Percentiles rank a stretch among this genome's conserved stretches.
phyloP scores from a whole-genome alignment of 2,329 filamentous ascomycete genomes.

The Epichloe hybrida region DNA sequence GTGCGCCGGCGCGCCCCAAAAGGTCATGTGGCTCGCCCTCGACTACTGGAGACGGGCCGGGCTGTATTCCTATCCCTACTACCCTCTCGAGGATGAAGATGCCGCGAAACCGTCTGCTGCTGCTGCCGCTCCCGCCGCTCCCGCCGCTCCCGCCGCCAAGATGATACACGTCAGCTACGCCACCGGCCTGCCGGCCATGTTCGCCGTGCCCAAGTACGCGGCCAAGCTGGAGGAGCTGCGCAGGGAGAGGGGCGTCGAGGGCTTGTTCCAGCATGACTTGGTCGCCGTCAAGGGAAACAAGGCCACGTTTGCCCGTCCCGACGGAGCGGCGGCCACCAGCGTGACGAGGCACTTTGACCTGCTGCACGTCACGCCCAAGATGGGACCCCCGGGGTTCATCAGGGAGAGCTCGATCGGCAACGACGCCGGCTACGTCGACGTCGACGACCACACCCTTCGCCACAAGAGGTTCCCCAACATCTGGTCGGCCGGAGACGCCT shows the following conservation, averaged over 20 bases:
- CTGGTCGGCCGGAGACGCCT: slow-evolving; percentile 46
- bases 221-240: too few relatives aligned
- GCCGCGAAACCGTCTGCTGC: slow-evolving; percentile 26
- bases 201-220: too few relatives aligned
- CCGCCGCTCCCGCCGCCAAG: slow-evolving; percentile 13
- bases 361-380: slow-evolving; percentile 44
- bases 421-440: slow-evolving; percentile 43
- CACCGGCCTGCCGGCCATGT: slow-evolving; percentile 40
- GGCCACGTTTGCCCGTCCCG: slow-evolving; percentile 33
- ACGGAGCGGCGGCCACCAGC: slow-evolving; percentile 22
- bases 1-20: slow-evolving; percentile 34
- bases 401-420: slow-evolving; percentile 40
- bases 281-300: slow-evolving; percentile 37
- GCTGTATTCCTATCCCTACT: slow-evolving; percentile 22
- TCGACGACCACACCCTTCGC: slow-evolving; percentile 36
- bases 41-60: slow-evolving; percentile 43
- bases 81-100: slow-evolving; percentile 5
- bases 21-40: slow-evolving; percentile 48
- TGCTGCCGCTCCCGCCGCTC: slow-evolving; percentile 23
- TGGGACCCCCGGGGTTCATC: slow-evolving; percentile 40
- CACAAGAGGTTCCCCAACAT: slow-evolving; percentile 42
- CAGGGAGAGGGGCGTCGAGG: slow-evolving; percentile 34
- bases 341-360: slow-evolving; percentile 39
- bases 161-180: slow-evolving; percentile 35
- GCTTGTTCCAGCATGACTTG: slow-evolving; percentile 44